Percentiles rank a stretch among this genome's conserved stretches.
Evolutionary conservation across 225 moss, liverwort and hornwort genomes (phyloP).

Genomic region (Rhytidiadelphus loreus): DNA sequence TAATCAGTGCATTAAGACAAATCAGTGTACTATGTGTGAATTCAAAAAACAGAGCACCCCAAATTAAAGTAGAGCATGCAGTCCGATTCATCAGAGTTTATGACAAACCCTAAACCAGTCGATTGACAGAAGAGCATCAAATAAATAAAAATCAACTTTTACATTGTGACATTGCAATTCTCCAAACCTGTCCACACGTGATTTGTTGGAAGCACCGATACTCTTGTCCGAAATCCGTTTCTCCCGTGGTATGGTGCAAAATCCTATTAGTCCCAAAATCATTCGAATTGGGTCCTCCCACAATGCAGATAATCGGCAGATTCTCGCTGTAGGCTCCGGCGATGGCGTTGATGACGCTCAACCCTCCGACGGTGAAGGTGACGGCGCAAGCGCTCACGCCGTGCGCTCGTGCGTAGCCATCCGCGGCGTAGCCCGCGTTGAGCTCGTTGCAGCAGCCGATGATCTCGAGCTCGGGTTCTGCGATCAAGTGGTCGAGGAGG

Average conservation of each 20-base stretch:
- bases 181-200: slow-evolving; percentile 33
- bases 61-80: background rate
- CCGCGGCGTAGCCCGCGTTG: slow-evolving; percentile 82
- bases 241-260: slow-evolving; percentile 66
- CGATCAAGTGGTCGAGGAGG: slow-evolving; percentile 55
- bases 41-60: background rate
- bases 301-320: slow-evolving; percentile 72
- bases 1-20: background rate
- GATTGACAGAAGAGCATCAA: background rate
- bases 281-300: slow-evolving; percentile 77
- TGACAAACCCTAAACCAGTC: background rate
- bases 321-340: slow-evolving; percentile 83
- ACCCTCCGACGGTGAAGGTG: slow-evolving; percentile 80
- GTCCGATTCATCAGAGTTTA: background rate
- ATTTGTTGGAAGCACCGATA: slow-evolving; percentile 45
- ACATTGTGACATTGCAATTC: background rate
- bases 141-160: background rate
- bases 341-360: slow-evolving; percentile 82
- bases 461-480: slow-evolving; percentile 43
- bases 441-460: slow-evolving; percentile 80
- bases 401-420: slow-evolving; percentile 58
- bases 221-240: slow-evolving; percentile 69
- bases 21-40: background rate
- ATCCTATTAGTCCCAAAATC: slow-evolving; percentile 71
- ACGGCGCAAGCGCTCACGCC: slow-evolving; percentile 70